Percentiles rank a stretch among this genome's conserved stretches.
These are phyloP conservation scores for Debaryomyces singareniensis DNA, from an alignment of 1,139 yeast genomes.

Conservation along the genomic window DNA sequence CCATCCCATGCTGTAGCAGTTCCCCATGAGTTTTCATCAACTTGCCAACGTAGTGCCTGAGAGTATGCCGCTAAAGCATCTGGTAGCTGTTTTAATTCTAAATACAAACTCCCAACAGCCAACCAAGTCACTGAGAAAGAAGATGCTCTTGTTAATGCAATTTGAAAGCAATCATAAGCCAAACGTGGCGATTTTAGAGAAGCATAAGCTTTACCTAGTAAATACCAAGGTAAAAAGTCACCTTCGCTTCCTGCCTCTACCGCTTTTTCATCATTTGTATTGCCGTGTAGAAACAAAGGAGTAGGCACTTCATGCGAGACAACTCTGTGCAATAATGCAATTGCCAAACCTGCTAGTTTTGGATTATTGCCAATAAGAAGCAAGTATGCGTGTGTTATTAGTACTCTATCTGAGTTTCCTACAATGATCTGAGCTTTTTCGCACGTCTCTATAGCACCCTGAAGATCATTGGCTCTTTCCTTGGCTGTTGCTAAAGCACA, in stretches of 20 bases:
- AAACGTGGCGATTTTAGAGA: conserved; percentile 40
- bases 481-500: conserved; percentile 46
- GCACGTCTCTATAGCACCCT: conserved; percentile 43
- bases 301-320: conserved; percentile 18
- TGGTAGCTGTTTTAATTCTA: conserved; percentile 52
- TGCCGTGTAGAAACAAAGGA: conserved; percentile 2
- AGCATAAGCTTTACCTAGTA: conserved; percentile 50
- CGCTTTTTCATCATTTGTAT: conserved; percentile 12
- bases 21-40: conserved; percentile 43
- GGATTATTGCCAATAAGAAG: conserved; percentile 21
- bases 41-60: conserved; percentile 51
- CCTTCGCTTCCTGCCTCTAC: conserved; percentile 18
- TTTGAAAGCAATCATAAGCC: conserved; percentile 54
- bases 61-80: conserved; percentile 66
- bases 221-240: conserved; percentile 53
- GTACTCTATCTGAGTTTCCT: conserved; percentile 38
- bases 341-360: conserved; percentile 20
- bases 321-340: conserved; percentile 29
- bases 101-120: conserved; percentile 56
- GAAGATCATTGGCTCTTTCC: conserved; percentile 42
- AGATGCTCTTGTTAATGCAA: conserved; percentile 50
- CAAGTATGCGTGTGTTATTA: conserved; percentile 43
- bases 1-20: conserved; percentile 65
- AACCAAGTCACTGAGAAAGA: conserved; percentile 58
- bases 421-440: conserved; percentile 40